These are phyloP conservation scores for Globisporangium perplexum DNA, from an alignment of 352 stramenopile species.

Conservation along the genomic window DNA sequence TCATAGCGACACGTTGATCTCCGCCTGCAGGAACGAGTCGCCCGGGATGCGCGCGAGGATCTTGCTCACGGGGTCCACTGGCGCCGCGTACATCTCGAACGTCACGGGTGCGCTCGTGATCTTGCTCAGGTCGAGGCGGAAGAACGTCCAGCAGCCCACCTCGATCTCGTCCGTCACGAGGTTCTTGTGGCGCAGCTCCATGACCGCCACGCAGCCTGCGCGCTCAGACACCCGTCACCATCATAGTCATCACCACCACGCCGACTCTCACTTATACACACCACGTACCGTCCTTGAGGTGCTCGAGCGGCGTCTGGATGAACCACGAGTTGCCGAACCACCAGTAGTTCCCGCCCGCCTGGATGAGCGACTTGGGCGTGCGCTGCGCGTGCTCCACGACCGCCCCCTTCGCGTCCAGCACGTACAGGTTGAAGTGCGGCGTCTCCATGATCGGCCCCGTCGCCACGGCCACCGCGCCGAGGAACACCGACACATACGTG, in stretches of 20 bases:
- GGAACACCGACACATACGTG: conserved; percentile 85
- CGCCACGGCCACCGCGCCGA: conserved; percentile 73
- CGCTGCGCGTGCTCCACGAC: conserved; percentile 69
- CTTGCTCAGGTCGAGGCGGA: conserved; percentile 84
- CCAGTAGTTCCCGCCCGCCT: conserved; percentile 83
- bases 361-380: conserved; percentile 83
- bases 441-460: conserved; percentile 85
- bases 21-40: conserved; percentile 85
- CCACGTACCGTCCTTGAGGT: conserved; percentile 78
- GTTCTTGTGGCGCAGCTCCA: conserved; percentile 83
- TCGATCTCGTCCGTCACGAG: conserved; percentile 81
- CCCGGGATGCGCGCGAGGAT: conserved; percentile 80
- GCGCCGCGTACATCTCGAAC: conserved; percentile 87
- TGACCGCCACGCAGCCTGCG: conserved; percentile 78
- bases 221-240: conserved; percentile 5
- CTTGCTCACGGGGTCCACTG: conserved; percentile 80
- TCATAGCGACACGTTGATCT: conserved; percentile 86
- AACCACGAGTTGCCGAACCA: conserved; percentile 89
- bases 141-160: conserved; percentile 88
- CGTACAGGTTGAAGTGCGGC: conserved; percentile 84
- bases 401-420: conserved; percentile 66
- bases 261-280: conserved; percentile 1
- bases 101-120: conserved; percentile 82
- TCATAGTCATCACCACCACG: conserved; percentile 3
- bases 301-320: conserved; percentile 77